Evolutionary conservation across 2,329 filamentous ascomycete species (phyloP).

Genomic region (Xylariaceae sp.): DNA sequence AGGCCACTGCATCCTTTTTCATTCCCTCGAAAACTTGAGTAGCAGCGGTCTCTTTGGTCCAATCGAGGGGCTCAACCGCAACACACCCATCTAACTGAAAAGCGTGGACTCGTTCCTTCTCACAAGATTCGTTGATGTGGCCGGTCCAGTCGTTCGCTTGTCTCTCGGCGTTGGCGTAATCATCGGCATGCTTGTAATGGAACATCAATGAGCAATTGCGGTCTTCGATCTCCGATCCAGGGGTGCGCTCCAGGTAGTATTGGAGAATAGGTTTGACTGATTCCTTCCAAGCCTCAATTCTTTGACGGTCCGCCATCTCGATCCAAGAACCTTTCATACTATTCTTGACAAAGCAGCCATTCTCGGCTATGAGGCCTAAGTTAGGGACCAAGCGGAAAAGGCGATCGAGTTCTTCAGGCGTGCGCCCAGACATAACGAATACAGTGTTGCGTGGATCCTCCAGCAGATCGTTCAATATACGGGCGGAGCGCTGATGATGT

Average conservation of each 20-base stretch:
- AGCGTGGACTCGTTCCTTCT: slow-evolving; percentile 80
- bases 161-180: slow-evolving; percentile 72
- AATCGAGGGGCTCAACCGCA: slow-evolving; percentile 81
- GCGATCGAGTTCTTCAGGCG: slow-evolving; percentile 83
- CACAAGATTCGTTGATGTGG: slow-evolving; percentile 93
- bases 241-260: slow-evolving; percentile 89
- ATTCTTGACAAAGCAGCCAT: slow-evolving; percentile 86
- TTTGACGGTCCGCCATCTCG: slow-evolving; percentile 72
- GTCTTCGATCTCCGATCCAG: slow-evolving; percentile 85
- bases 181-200: slow-evolving; percentile 82
- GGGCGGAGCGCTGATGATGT: slow-evolving; percentile 68
- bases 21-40: slow-evolving; percentile 69
- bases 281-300: slow-evolving; percentile 78
- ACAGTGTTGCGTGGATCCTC: slow-evolving; percentile 81
- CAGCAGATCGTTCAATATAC: slow-evolving; percentile 79
- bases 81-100: slow-evolving; percentile 79
- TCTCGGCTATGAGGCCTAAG: slow-evolving; percentile 90
- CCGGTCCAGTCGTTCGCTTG: slow-evolving; percentile 89
- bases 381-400: slow-evolving; percentile 83
- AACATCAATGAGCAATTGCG: slow-evolving; percentile 91
- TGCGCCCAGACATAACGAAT: slow-evolving; percentile 91
- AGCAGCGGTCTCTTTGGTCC: slow-evolving; percentile 85
- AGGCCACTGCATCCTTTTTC: slow-evolving; percentile 41
- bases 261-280: slow-evolving; percentile 80
- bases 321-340: slow-evolving; percentile 72